Base-by-base conservation (phyloP, 164 flowering plant genomes). In the Litsea cubeba region DNA sequence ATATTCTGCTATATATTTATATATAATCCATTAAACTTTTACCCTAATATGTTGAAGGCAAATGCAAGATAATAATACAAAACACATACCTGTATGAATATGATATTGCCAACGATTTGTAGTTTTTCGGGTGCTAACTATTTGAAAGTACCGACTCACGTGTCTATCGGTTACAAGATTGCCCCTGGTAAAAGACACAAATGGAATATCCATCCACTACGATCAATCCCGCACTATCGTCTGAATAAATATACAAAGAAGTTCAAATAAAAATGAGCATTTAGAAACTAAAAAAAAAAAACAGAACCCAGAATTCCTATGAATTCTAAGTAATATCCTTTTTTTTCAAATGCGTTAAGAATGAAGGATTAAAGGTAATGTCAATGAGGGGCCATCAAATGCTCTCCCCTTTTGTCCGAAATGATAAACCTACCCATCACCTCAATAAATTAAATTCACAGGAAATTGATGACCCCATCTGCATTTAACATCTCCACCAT, bases 121-220 rank as follows among this genome's bases (percentile, higher is more conserved):
- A 20, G 22, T 64, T 65, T 68, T 77, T 4, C 71, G 73, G 67
- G 70, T 67, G 40, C 71, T 66, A 64, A 76, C 6, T 4, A 54
- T 25, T 62, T 69, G 81, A 76, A 77, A 70, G 7, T 40, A 82
- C 2, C 22, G 73, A 65, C 8, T 66, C 62, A 25, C 68, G 12
- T 18, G 23, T 14, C 71, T 54, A 76, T 75, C 66, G 71, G 70
- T 26, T 14, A 73, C 72, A 63, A 46, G 70, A 71, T 54, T 72
- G 72, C 75, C 83, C 79, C 78, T 46, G 58, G 80, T 73, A 54
- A 82, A 76, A 68, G 82, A 63, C 10, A 76, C 72, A 81, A 75
- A 76, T 75, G 76, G 85, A 70, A 78, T 66, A 75, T 82, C 86
- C 89, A 83, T 84, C 82, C 68, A 74, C 69, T 57, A 24, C 62